phyloP scores from a whole-genome alignment of 805 yeast species.

The Yamadazyma sp. region DNA sequence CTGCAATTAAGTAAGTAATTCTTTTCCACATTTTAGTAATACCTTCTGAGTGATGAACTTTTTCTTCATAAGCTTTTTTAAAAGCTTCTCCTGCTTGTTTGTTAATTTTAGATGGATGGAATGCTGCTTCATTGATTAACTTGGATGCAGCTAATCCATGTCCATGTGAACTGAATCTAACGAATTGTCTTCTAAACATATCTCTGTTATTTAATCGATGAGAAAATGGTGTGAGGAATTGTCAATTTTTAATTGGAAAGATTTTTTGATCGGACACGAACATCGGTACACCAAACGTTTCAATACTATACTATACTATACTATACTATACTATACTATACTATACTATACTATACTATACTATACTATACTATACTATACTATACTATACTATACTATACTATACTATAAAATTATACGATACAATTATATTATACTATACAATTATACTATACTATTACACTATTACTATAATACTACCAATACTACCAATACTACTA shows the following conservation, averaged over 20 bases:
- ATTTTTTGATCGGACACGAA: constrained; percentile 3
- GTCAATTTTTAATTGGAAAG: constrained; percentile 12
- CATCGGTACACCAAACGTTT: too few species aligned
- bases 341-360: too few species aligned
- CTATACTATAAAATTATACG: too few species aligned
- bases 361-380: too few species aligned
- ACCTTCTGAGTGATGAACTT: constrained; percentile 74
- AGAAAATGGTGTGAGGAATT: constrained; percentile 18
- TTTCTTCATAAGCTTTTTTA: constrained; percentile 56
- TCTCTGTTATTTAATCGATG: constrained; percentile 1
- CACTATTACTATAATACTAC: too few species aligned
- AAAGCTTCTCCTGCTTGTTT: constrained; percentile 71
- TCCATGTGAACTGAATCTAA: constrained; percentile 36
- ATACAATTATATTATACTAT: too few species aligned
- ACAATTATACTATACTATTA: too few species aligned
- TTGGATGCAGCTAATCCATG: constrained; percentile 42
- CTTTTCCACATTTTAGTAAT: constrained; percentile 84
- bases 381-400: too few species aligned
- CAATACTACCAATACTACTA: too few species aligned
- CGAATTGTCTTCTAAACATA: constrained; percentile 39
- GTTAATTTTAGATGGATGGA: constrained; percentile 35
- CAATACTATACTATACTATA: too few species aligned
- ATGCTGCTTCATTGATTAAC: constrained; percentile 38
- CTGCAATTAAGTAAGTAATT: constrained; percentile 72
- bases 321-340: too few species aligned